These are phyloP conservation scores for Hemileia vastatrix DNA, from an alignment of 1,284 basidiomycete species.

Conservation along the genomic window DNA sequence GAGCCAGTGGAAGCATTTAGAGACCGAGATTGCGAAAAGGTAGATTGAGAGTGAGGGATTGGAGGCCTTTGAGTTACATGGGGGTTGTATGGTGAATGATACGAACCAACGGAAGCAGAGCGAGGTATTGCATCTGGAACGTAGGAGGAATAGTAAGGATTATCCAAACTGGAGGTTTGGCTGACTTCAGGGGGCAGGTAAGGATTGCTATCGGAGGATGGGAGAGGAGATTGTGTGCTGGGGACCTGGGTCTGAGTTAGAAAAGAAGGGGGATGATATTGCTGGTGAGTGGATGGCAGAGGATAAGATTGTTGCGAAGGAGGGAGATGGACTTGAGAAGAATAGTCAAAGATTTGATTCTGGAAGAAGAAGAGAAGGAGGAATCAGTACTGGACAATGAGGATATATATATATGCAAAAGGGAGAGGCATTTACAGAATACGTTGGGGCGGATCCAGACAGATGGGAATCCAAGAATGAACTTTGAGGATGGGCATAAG, in stretches of 20 bases:
- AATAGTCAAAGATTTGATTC: background rate
- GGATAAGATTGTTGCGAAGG: background rate
- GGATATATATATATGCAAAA: conserved; percentile 5
- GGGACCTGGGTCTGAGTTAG: background rate
- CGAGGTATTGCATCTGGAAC: conserved; percentile 8
- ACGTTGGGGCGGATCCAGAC: background rate
- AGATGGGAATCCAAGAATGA: background rate
- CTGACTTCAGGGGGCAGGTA: conserved; percentile 4
- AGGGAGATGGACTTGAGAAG: background rate
- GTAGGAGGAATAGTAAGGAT: conserved; percentile 3
- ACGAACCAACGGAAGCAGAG: conserved; percentile 15
- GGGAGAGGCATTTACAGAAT: background rate
- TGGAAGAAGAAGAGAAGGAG: background rate
- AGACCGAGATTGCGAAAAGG: background rate
- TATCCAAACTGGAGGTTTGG: background rate
- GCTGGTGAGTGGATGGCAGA: background rate
- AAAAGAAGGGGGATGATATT: background rate
- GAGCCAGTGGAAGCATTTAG: background rate
- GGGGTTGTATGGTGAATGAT: too few species aligned
- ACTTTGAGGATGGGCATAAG: background rate
- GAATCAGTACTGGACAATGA: conserved; percentile 1
- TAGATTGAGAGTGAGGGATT: background rate
- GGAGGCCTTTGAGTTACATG: too few species aligned
- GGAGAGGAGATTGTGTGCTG: background rate
- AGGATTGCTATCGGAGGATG: conserved; percentile 7